phyloP scores from a whole-genome alignment of 768 basidiomycete genomes.

The Clathrus columnatus region DNA sequence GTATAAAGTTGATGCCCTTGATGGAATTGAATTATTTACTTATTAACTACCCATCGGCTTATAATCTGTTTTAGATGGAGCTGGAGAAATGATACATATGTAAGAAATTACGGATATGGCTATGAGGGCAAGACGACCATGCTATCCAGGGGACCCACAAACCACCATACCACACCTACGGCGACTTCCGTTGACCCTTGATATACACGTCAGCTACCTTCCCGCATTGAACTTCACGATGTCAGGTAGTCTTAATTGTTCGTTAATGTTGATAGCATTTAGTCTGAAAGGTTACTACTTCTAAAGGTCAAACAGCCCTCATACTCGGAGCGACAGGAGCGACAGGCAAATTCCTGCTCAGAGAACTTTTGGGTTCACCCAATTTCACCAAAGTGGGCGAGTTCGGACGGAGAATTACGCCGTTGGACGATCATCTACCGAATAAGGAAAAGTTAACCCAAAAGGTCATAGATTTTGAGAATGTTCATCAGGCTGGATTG shows the following conservation, averaged over 20 bases:
- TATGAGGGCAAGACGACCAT: too few species aligned
- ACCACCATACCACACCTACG: too few species aligned
- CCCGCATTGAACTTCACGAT: too few species aligned
- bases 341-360: conserved; percentile 51
- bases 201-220: too few species aligned
- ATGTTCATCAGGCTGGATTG: conserved; percentile 42
- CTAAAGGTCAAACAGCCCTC: conserved; percentile 39
- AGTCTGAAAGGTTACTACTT: neutral
- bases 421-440: conserved; percentile 9
- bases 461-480: conserved; percentile 62
- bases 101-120: too few species aligned
- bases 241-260: neutral
- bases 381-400: conserved; percentile 39
- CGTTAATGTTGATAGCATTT: neutral
- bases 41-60: too few species aligned
- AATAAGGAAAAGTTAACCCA: conserved; percentile 55
- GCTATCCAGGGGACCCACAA: too few species aligned
- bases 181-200: too few species aligned
- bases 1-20: too few species aligned
- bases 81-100: too few species aligned
- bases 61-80: too few species aligned
- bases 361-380: conserved; percentile 46
- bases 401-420: conserved; percentile 57
- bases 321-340: conserved; percentile 71
- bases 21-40: too few species aligned